Evolutionary conservation across 331 rosid genomes (phyloP).

Genomic region (Rhamnella rubrinervis): DNA sequence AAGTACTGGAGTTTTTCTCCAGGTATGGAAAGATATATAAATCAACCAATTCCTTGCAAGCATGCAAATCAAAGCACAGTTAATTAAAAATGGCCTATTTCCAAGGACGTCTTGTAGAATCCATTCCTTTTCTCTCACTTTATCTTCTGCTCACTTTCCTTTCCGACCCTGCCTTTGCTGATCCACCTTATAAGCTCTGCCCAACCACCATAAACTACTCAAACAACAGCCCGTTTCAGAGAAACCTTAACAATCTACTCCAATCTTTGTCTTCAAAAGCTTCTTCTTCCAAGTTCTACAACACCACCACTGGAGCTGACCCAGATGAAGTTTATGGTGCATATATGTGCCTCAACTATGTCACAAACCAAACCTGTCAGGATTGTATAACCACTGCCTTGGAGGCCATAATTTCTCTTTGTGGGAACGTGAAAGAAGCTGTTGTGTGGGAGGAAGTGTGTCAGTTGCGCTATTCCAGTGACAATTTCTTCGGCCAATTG

Average conservation of each 20-base stretch:
- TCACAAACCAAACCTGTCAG: slow-evolving; percentile 22
- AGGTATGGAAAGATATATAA: too few relatives aligned
- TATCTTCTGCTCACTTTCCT: slow-evolving; percentile 21
- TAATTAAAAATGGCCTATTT: slow-evolving; percentile 10
- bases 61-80: too few relatives aligned
- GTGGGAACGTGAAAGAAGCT: slow-evolving; percentile 47
- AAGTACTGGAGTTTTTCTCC: too few relatives aligned
- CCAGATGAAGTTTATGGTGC: slow-evolving; percentile 32
- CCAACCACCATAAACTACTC: slow-evolving; percentile 21
- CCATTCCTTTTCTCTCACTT: slow-evolving; percentile 11
- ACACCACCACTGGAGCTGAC: slow-evolving; percentile 33
- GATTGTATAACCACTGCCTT: slow-evolving; percentile 34
- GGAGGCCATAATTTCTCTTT: slow-evolving; percentile 30
- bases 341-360: slow-evolving; percentile 55
- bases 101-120: slow-evolving; percentile 7
- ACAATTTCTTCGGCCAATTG: slow-evolving; percentile 41
- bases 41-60: too few relatives aligned
- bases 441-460: slow-evolving; percentile 51
- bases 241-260: slow-evolving; percentile 41
- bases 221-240: slow-evolving; percentile 27
- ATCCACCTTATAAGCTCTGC: slow-evolving; percentile 52
- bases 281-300: slow-evolving; percentile 39
- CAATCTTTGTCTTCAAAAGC: slow-evolving; percentile 36
- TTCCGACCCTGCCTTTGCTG: slow-evolving; percentile 32
- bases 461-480: slow-evolving; percentile 48